phyloP scores from a whole-genome alignment of 208 protist genomes.

The Crithidia brevicula region DNA sequence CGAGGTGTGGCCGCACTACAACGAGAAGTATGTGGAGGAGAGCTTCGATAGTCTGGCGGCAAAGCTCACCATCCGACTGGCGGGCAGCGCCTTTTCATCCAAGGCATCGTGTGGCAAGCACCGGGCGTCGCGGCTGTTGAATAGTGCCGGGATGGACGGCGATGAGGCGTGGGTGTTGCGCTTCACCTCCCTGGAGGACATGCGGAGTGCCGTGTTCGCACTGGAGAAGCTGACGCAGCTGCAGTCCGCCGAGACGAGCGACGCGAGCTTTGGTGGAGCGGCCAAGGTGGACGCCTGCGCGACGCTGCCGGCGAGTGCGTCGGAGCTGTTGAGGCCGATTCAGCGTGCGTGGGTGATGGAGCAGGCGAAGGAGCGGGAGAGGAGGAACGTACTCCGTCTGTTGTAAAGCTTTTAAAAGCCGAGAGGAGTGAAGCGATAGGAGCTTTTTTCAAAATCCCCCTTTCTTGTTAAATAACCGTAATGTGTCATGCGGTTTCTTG shows the following conservation, averaged over 20 bases:
- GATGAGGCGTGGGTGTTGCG: constrained; percentile 8
- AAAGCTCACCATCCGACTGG: neutral
- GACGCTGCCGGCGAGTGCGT: neutral
- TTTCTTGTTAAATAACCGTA: too few relatives aligned
- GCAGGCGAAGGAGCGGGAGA: neutral
- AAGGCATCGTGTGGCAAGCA: neutral
- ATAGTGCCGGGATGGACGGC: neutral
- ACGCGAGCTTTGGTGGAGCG: neutral
- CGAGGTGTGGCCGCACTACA: neutral
- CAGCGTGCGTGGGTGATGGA: neutral
- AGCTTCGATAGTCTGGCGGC: neutral
- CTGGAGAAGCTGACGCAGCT: constrained; percentile 5
- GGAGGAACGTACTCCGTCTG: neutral
- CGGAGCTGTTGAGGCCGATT: neutral
- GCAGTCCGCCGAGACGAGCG: constrained; percentile 3
- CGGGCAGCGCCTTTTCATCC: neutral
- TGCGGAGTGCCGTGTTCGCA: neutral
- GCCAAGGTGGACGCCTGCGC: neutral
- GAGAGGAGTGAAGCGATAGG: too few relatives aligned
- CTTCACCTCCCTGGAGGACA: neutral
- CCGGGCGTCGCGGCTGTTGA: neutral
- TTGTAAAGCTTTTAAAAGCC: neutral
- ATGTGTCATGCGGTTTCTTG: too few relatives aligned
- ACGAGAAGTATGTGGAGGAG: constrained; percentile 4
- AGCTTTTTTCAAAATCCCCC: too few relatives aligned